Base-by-base conservation (phyloP, 192 early-diverging fungal genomes). In the Entomortierella beljakovae region DNA sequence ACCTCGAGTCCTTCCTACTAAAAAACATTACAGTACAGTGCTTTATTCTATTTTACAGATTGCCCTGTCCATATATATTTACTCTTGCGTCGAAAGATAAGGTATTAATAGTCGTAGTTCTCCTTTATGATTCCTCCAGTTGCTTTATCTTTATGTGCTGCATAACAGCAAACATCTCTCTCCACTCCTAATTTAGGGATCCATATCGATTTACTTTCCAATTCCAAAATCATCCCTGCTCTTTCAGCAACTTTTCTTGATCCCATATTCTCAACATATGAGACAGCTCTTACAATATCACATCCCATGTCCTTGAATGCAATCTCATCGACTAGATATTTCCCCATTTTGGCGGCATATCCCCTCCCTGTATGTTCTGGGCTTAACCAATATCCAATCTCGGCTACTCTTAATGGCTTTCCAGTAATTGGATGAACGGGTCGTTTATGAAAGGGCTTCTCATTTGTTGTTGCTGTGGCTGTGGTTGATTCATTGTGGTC, bases 341-440 rank as follows among this genome's bases (percentile, higher is more conserved):
- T 50, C 6, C 32, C 70, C 46, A 61, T 37, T n/a, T 31, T 61
- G 11, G 53, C 61, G 26, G 70, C 61, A 43, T 58, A 64, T 0
- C 70, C 70, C 43, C 58, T 56, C 0, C 70, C 70, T 1, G 61
- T 61, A 6, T 72, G 59, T 22, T 72, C 70, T 29, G 70, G 70
- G 28, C 70, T 72, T 7, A 72, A 37, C 70, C 70, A 72, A 13
- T 72, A 72, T 37, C 70, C 70, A 52, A 72, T 72, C 23, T 72
- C 70, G n/a, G 70, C 70, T 0, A 35, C 43, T 46, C 31, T 58
- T 34, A 72, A 49, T 0, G 52, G 70, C 10, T 15, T 13, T 22
- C 52, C 52, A 0, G 69, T 71, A 1, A 10, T 35, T 6, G 69
- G 69, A 26, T 61, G 60, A 7, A 71, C 32, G 1, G 66, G 56